phyloP scores from a whole-genome alignment of 2,329 filamentous ascomycete species.

The Colletotrichum simmondsii region DNA sequence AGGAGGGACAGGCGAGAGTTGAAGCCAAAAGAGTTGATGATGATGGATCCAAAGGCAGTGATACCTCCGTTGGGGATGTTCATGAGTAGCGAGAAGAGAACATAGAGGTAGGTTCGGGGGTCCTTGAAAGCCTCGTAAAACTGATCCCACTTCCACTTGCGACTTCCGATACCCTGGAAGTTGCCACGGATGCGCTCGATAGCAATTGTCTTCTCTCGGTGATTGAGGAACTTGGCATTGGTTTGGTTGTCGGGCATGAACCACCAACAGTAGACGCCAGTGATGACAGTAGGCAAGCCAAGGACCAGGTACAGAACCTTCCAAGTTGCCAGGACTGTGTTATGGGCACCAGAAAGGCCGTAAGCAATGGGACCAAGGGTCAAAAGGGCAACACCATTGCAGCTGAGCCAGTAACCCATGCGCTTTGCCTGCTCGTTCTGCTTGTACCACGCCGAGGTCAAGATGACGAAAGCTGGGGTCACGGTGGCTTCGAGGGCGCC shows the following conservation, averaged over 20 bases:
- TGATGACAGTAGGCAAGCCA: slow-evolving; percentile 40
- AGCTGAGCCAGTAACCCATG: slow-evolving; percentile 39
- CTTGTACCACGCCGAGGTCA: slow-evolving; percentile 41
- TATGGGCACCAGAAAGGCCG: slow-evolving; percentile 34
- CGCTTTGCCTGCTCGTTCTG: slow-evolving; percentile 45
- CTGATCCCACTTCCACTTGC: slow-evolving; percentile 56
- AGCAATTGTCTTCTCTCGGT: slow-evolving; percentile 62
- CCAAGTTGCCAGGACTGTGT: slow-evolving; percentile 35
- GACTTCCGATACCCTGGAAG: slow-evolving; percentile 61
- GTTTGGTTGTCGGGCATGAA: slow-evolving; percentile 65
- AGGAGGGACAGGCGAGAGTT: slow-evolving; percentile 22
- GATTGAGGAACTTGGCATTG: slow-evolving; percentile 67
- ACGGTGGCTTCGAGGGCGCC: slow-evolving; percentile 40
- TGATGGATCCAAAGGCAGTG: slow-evolving; percentile 34
- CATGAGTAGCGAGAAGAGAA: slow-evolving; percentile 53
- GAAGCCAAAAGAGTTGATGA: slow-evolving; percentile 37
- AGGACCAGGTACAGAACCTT: slow-evolving; percentile 42
- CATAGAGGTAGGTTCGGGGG: slow-evolving; percentile 64
- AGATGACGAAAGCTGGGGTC: slow-evolving; percentile 39
- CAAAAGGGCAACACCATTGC: slow-evolving; percentile 37
- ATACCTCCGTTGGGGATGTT: slow-evolving; percentile 38
- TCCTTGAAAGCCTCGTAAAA: slow-evolving; percentile 57
- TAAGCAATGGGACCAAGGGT: slow-evolving; percentile 38
- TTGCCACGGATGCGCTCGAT: slow-evolving; percentile 60
- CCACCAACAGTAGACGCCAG: slow-evolving; percentile 36